Conservation (phyloP, 1,284 basidiomycete genomes). For the Coriolopsis trogii region DNA sequence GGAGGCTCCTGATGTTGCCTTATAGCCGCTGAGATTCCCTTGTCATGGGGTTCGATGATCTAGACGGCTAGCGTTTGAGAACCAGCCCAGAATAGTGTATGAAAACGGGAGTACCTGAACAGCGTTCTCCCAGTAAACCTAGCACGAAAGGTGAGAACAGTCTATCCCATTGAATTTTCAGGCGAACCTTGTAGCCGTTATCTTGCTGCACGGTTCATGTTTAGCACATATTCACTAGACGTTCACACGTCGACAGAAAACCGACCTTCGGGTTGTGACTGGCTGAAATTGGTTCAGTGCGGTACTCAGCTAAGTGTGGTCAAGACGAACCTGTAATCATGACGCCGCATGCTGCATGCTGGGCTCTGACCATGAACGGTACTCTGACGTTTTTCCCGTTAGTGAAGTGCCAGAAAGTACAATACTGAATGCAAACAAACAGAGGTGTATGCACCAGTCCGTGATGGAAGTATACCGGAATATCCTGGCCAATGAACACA, state of each 20-base stretch:
- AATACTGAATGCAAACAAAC: constrained; percentile 41
- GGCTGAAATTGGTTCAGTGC: constrained; percentile 44
- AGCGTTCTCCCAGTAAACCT: constrained; percentile 88
- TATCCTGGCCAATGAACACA: constrained; percentile 62
- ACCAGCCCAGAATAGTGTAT: neutral
- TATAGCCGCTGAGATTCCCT: constrained; percentile 71
- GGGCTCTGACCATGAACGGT: constrained; percentile 71
- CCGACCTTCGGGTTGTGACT: constrained; percentile 84
- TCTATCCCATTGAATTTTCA: neutral
- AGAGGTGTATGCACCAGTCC: constrained; percentile 82
- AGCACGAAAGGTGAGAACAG: no score
- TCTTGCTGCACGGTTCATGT: constrained; percentile 54
- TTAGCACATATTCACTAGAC: neutral
- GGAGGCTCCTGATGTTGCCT: constrained; percentile 61
- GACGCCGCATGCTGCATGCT: constrained; percentile 77
- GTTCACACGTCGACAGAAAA: neutral
- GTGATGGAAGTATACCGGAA: constrained; percentile 71
- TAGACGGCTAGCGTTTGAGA: constrained; percentile 40
- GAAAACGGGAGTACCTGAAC: constrained; percentile 57
- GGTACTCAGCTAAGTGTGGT: neutral
- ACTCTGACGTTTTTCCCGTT: constrained; percentile 49
- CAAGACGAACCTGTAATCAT: constrained; percentile 77
- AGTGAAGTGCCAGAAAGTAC: neutral
- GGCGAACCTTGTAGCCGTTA: constrained; percentile 80
- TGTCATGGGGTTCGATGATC: constrained; percentile 84